Percentiles rank a stretch among this genome's conserved stretches.
Conservation (phyloP, 2,329 filamentous ascomycete species). For the Fusarium continuum region DNA sequence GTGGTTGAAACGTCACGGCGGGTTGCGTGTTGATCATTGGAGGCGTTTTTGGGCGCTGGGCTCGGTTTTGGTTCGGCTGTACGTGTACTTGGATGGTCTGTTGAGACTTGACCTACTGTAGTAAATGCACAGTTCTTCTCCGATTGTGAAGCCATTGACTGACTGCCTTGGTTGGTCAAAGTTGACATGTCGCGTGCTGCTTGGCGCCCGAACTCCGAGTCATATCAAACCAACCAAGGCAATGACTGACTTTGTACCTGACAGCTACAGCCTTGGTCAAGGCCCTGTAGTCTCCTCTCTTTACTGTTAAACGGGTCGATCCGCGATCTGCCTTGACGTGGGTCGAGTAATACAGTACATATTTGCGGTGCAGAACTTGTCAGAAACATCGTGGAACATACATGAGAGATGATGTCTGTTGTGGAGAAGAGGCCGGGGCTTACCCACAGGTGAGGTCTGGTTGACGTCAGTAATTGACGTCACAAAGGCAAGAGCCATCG, state of each 20-base stretch:
- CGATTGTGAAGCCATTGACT: neutral
- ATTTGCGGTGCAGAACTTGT: slow-evolving; percentile 10
- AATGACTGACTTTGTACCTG: slow-evolving; percentile 10
- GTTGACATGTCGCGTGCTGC: slow-evolving; percentile 6
- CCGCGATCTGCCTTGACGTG: slow-evolving; percentile 4
- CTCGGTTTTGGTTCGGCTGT: slow-evolving; percentile 19
- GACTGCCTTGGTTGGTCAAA: slow-evolving; percentile 6
- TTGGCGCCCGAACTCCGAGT: neutral
- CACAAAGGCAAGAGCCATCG: slow-evolving; percentile 24
- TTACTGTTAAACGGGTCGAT: slow-evolving; percentile 10
- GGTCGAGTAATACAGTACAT: slow-evolving; percentile 3
- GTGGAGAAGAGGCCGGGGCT: slow-evolving; percentile 33
- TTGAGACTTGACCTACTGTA: slow-evolving; percentile 1
- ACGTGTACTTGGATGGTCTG: neutral
- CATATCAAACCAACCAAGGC: slow-evolving; percentile 19
- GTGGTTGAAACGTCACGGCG: slow-evolving; percentile 15
- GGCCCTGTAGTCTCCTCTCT: slow-evolving; percentile 10
- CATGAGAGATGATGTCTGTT: slow-evolving; percentile 11
- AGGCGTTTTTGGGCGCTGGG: slow-evolving; percentile 33
- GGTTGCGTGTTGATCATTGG: slow-evolving; percentile 29
- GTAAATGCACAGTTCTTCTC: neutral
- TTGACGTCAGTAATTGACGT: slow-evolving; percentile 44
- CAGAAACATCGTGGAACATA: slow-evolving; percentile 13
- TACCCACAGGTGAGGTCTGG: slow-evolving; percentile 14
- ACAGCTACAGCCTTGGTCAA: slow-evolving; percentile 8